Percentiles rank a stretch among this genome's conserved stretches.
phyloP scores from a whole-genome alignment of 1,284 basidiomycete species.

The Phlebopus sp. region DNA sequence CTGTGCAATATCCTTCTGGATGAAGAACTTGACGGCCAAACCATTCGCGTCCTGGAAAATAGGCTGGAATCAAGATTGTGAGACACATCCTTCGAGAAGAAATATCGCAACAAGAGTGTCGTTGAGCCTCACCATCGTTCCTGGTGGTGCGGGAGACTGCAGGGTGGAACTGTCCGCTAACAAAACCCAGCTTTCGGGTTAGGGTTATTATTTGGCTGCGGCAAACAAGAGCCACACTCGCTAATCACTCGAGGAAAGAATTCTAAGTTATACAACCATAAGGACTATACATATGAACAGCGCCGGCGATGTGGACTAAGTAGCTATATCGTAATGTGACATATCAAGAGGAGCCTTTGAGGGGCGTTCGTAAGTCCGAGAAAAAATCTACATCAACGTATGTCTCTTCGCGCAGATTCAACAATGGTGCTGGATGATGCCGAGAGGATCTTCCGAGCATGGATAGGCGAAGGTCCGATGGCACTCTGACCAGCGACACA shows the following conservation, averaged over 20 bases:
- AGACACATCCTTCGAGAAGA: neutral
- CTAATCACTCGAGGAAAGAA: conserved; percentile 22
- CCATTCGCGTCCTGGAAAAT: conserved; percentile 67
- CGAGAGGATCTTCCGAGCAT: conserved; percentile 20
- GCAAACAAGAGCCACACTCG: conserved; percentile 8
- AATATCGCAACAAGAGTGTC: neutral
- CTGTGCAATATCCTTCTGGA: conserved; percentile 71
- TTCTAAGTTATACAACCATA: conserved; percentile 6
- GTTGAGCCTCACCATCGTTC: conserved; percentile 25
- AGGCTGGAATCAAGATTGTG: conserved; percentile 34
- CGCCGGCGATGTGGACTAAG: conserved; percentile 7
- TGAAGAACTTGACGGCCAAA: conserved; percentile 72
- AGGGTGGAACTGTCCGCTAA: conserved; percentile 1
- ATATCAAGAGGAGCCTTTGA: conserved; percentile 5
- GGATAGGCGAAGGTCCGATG: conserved; percentile 52
- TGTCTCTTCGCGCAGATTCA: conserved; percentile 11
- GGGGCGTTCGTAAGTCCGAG: conserved; percentile 4
- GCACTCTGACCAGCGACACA: conserved; percentile 74
- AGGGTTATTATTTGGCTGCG: conserved; percentile 26
- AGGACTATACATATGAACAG: conserved; percentile 4
- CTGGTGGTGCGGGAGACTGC: neutral
- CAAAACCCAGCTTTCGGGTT: conserved; percentile 34
- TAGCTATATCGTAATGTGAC: neutral
- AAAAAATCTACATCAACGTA: no score
- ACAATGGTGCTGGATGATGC: conserved; percentile 5